These are phyloP conservation scores for Exophiala sp. DNA, from an alignment of 2,329 filamentous ascomycete genomes.

Conservation along the genomic window DNA sequence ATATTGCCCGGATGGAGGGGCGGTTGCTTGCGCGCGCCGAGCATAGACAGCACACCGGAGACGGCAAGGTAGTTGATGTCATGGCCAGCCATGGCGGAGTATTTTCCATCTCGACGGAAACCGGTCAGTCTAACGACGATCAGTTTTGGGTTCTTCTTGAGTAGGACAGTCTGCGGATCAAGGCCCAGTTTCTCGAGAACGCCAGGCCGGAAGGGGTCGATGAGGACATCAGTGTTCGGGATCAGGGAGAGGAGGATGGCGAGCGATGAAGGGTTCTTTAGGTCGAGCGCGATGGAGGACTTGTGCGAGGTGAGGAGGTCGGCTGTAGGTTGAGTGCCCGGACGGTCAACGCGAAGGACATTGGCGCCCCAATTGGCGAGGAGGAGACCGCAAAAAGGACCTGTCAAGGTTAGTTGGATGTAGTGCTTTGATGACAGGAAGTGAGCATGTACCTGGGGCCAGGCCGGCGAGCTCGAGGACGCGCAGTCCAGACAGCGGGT, in stretches of 20 bases:
- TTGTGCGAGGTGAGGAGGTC: slow-evolving; percentile 82
- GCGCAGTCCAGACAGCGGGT: slow-evolving; percentile 56
- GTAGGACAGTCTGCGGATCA: slow-evolving; percentile 63
- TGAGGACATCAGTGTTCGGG: slow-evolving; percentile 67
- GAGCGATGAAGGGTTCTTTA: slow-evolving; percentile 69
- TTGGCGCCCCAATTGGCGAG: slow-evolving; percentile 86
- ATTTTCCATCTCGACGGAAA: slow-evolving; percentile 82
- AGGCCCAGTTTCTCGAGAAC: slow-evolving; percentile 83
- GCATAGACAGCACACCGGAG: slow-evolving; percentile 70
- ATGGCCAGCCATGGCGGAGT: slow-evolving; percentile 84
- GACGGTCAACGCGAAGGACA: slow-evolving; percentile 79
- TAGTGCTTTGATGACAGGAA: not conserved
- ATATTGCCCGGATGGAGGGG: slow-evolving; percentile 81
- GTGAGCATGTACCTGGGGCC: slow-evolving; percentile 53
- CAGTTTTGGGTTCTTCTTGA: slow-evolving; percentile 66
- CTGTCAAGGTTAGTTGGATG: slow-evolving; percentile 43
- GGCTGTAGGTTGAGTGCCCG: slow-evolving; percentile 47
- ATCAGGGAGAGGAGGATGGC: slow-evolving; percentile 65
- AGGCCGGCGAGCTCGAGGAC: slow-evolving; percentile 66
- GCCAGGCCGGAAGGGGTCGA: slow-evolving; percentile 90
- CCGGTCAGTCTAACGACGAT: slow-evolving; percentile 86
- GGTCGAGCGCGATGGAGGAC: slow-evolving; percentile 69
- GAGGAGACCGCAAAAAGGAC: slow-evolving; percentile 82
- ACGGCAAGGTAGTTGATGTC: slow-evolving; percentile 97
- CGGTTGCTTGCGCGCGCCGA: slow-evolving; percentile 62